Conservation (phyloP, 2,329 filamentous ascomycete species). For the Xylaria sp. region DNA sequence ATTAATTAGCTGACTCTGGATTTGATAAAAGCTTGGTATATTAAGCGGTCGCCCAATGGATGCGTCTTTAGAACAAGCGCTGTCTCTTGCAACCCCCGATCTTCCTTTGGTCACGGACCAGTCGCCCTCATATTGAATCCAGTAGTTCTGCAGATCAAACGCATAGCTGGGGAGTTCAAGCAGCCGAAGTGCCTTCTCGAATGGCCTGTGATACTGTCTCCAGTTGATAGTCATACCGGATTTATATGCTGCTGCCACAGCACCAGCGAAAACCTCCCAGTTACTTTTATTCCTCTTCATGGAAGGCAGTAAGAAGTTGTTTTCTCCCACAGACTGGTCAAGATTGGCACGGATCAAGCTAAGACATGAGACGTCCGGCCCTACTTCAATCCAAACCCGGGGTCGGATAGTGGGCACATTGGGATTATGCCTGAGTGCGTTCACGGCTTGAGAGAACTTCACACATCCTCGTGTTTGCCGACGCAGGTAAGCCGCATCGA, state of each 20-base stretch:
- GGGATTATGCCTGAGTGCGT: neutral
- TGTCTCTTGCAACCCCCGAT: neutral
- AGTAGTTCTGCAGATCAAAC: constrained; percentile 46
- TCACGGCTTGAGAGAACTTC: constrained; percentile 15
- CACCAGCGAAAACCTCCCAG: constrained; percentile 14
- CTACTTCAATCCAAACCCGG: constrained; percentile 30
- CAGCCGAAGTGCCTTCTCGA: constrained; percentile 32
- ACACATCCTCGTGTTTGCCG: constrained; percentile 24
- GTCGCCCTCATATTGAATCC: constrained; percentile 45
- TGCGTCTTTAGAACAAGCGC: neutral
- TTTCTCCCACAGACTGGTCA: neutral
- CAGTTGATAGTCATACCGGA: constrained; percentile 37
- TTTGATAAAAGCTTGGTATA: constrained; percentile 6
- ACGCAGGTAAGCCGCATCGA: constrained; percentile 20
- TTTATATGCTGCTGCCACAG: constrained; percentile 22
- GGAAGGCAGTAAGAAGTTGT: constrained; percentile 14
- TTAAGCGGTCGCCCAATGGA: neutral
- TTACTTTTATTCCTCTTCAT: constrained; percentile 18
- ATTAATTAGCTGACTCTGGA: constrained; percentile 26
- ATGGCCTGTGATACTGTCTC: constrained; percentile 42
- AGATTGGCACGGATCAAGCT: constrained; percentile 3
- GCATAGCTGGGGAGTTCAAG: constrained; percentile 42
- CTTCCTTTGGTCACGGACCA: constrained; percentile 36
- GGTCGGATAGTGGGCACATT: neutral
- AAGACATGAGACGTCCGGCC: constrained; percentile 19